Base-by-base conservation (phyloP, 139 green algal species). In the Parachlorella kessleri region DNA sequence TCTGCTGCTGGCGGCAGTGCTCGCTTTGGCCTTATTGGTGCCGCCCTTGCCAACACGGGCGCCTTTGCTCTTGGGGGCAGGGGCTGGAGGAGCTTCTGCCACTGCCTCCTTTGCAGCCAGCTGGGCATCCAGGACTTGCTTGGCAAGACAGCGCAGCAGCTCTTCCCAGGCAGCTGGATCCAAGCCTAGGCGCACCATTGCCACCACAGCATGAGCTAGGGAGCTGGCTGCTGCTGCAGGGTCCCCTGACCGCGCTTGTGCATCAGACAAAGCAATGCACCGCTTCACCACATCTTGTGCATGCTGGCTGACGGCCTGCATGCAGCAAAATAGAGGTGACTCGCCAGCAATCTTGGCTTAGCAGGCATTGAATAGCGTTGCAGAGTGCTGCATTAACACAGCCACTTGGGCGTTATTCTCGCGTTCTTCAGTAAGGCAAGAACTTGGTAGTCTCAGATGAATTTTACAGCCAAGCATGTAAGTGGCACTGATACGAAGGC, bases 201-300 rank as follows among this genome's bases (percentile, higher is more conserved):
- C 64, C 36, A 35, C 75, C 1, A 37, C 4, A 42, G 64, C 42
- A 48, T 81, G 66, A 1, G 38, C 75, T 42, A 81, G 75, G 26
- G 36, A 59, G 66, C 6, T 14, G 14, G 72, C 64, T 33, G 75
- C 75, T 1, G 8, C 35, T 0, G 1, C 3, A 3, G 24, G 2
- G 10, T 81, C 66, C 1, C 75, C 75, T 23, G 75, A 65, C 33
- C 38, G 42, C 26, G 53, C 65, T 42, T 81, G 75, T 3, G 75
- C 75, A 54, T 68, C 36, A 2, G 75, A 74, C 24, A 81, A 66
- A 21, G 42, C 66, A 5, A 6, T 40, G 21, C 24, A 37, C 66
- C 70, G 67, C 55, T 35, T 66, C 8, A 53, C 54, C 24, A 81
- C 64, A 24, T 81, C 75, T 5, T 30, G 24, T 38, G 48, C 7